phyloP scores from a whole-genome alignment of 768 basidiomycete genomes.

The Suillus lakei region DNA sequence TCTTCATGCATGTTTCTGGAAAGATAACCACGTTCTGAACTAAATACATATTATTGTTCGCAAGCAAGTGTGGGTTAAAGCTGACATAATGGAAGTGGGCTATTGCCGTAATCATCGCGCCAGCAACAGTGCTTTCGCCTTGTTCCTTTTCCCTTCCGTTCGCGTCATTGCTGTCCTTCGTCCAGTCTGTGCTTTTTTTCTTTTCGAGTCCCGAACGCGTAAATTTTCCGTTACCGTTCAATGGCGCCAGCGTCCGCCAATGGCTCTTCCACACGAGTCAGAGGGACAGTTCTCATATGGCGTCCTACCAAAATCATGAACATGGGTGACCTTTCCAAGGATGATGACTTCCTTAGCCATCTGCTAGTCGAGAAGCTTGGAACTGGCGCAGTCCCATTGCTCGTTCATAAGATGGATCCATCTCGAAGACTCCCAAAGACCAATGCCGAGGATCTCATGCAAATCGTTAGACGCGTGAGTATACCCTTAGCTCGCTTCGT shows the following conservation, averaged over 20 bases:
- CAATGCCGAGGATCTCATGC: conserved; percentile 66
- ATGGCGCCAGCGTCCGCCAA: conserved; percentile 33
- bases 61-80: neutral
- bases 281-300: conserved; percentile 53
- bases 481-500: conserved; percentile 26
- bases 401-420: conserved; percentile 90
- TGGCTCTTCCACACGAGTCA: conserved; percentile 21
- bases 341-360: conserved; percentile 91
- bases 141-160: conserved; percentile 33
- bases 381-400: conserved; percentile 76
- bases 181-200: conserved; percentile 15
- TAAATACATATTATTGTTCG: conserved; percentile 9
- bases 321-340: conserved; percentile 86
- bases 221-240: conserved; percentile 30
- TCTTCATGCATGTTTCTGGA: conserved; percentile 3
- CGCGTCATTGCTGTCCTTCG: conserved; percentile 32
- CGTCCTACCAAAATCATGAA: conserved; percentile 89
- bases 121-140: conserved; percentile 25
- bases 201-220: conserved; percentile 21
- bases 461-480: conserved; percentile 78
- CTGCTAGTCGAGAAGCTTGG: conserved; percentile 89
- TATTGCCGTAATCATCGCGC: conserved; percentile 39
- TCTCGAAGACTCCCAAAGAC: conserved; percentile 79
- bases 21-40: conserved; percentile 3
- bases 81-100: conserved; percentile 12